Conservation (phyloP, 495 filamentous ascomycete species). For the Lophiostoma macrostomum region DNA sequence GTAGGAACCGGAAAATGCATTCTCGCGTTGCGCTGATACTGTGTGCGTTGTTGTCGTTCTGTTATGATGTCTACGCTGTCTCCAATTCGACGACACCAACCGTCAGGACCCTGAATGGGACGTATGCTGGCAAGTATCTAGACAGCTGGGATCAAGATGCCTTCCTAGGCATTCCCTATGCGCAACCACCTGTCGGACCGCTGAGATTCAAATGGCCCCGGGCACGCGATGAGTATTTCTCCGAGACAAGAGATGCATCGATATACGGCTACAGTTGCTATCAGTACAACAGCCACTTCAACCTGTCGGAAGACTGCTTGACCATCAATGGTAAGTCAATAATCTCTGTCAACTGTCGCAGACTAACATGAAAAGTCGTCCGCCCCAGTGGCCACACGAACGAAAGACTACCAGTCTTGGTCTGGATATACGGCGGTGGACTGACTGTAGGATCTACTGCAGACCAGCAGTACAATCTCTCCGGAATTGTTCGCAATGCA, state of each 20-base stretch:
- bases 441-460: constrained; percentile 41
- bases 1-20: too few species aligned
- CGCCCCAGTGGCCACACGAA: constrained; percentile 34
- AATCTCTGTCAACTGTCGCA: background rate
- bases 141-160: constrained; percentile 48
- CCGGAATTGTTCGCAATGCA: constrained; percentile 42
- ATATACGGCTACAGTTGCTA: constrained; percentile 53
- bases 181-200: constrained; percentile 47
- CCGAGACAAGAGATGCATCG: constrained; percentile 43
- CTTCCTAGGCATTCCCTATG: constrained; percentile 59
- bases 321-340: constrained; percentile 32
- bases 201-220: constrained; percentile 48
- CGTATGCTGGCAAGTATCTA: constrained; percentile 44
- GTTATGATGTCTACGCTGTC: background rate
- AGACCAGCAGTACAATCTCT: constrained; percentile 52
- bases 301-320: constrained; percentile 46
- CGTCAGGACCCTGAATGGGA: constrained; percentile 42
- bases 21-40: too few species aligned
- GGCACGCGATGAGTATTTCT: constrained; percentile 47
- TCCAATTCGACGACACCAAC: constrained; percentile 3
- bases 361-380: constrained; percentile 20
- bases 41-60: too few species aligned
- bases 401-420: constrained; percentile 28
- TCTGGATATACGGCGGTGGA: constrained; percentile 49
- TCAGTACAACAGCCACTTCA: constrained; percentile 43